These are phyloP conservation scores for Quillaja saponaria DNA, from an alignment of 306 rosid species.

Conservation along the genomic window DNA sequence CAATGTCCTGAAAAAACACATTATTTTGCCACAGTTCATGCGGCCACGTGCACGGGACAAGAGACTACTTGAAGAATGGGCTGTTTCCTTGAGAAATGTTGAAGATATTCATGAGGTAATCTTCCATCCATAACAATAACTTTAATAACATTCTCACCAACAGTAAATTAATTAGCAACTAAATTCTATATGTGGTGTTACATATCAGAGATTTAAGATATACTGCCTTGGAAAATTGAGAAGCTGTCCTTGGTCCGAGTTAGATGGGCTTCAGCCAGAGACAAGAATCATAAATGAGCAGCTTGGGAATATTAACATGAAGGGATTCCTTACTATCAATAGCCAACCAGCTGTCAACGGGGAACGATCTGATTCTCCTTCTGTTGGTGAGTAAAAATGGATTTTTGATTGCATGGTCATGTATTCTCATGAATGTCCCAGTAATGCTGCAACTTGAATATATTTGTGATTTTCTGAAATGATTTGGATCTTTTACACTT, in stretches of 20 bases:
- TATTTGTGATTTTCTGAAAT: slow-evolving; percentile 12
- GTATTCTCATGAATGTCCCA: slow-evolving; percentile 3
- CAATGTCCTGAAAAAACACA: not conserved
- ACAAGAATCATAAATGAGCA: slow-evolving; percentile 78
- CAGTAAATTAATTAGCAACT: slow-evolving; percentile 19
- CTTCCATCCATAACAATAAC: not conserved
- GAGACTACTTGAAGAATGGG: slow-evolving; percentile 95
- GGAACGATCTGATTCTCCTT: slow-evolving; percentile 79
- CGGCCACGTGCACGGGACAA: slow-evolving; percentile 88
- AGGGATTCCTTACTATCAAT: slow-evolving; percentile 92
- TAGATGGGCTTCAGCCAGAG: slow-evolving; percentile 96
- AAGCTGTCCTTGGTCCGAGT: slow-evolving; percentile 95
- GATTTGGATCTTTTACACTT: slow-evolving; percentile 10
- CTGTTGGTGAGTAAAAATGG: slow-evolving; percentile 66
- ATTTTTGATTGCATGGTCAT: slow-evolving; percentile 16
- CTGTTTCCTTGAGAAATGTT: slow-evolving; percentile 58
- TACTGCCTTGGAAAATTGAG: slow-evolving; percentile 86
- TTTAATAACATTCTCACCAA: not conserved
- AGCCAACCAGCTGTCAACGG: slow-evolving; percentile 97
- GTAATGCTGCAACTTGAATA: slow-evolving; percentile 9
- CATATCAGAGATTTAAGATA: slow-evolving; percentile 71
- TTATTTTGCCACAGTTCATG: slow-evolving; percentile 65
- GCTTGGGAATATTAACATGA: slow-evolving; percentile 63
- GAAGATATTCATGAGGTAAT: slow-evolving; percentile 88
- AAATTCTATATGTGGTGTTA: slow-evolving; percentile 24